Conservation (phyloP, 345 rosid species). For the Linum trigynum region DNA sequence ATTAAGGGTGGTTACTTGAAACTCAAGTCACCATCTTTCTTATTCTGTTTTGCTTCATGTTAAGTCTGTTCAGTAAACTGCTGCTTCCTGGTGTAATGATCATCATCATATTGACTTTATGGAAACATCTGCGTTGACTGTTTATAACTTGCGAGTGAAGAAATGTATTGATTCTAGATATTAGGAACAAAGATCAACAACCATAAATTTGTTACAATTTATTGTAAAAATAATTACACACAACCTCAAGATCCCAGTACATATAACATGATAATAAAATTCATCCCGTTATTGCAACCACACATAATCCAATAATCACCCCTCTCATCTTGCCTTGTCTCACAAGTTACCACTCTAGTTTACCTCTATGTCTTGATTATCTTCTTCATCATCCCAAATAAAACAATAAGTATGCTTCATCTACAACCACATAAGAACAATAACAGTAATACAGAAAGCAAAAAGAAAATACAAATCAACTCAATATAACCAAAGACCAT, state of each 20-base stretch:
- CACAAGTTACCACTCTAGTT: neutral
- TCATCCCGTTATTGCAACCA: neutral
- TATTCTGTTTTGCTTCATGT: no score
- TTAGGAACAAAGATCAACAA: no score
- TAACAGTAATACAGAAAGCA: neutral
- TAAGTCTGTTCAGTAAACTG: neutral
- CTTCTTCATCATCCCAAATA: neutral
- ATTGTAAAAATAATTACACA: neutral
- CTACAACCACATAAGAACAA: neutral
- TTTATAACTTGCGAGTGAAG: no score
- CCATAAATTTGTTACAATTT: neutral
- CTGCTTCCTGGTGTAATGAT: no score
- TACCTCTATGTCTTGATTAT: neutral
- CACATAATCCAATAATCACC: neutral
- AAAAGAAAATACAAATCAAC: neutral
- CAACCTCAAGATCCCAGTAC: neutral
- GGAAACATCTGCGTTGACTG: no score
- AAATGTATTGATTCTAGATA: no score
- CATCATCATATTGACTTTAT: no score
- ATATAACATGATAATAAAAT: neutral
- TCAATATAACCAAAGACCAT: neutral
- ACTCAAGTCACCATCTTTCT: no score
- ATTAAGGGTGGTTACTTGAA: no score
- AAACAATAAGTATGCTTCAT: neutral
- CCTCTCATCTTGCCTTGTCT: neutral